phyloP scores from a whole-genome alignment of 345 rosid species.

The Eucalyptus virginea region DNA sequence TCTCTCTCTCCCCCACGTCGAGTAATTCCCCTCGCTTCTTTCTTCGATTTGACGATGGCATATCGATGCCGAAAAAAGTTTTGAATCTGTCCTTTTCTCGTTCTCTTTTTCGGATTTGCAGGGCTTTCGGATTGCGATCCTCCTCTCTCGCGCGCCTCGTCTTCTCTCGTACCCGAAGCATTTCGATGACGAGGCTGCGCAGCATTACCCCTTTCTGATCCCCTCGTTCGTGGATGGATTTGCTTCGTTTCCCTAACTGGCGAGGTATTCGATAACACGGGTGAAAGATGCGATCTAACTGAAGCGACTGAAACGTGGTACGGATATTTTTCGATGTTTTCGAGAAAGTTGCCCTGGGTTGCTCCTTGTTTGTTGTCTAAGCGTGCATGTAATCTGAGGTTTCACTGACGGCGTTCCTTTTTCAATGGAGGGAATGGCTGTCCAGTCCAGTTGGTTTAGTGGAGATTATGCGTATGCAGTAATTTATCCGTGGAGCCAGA shows the following conservation, averaged over 20 bases:
- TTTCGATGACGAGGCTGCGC: slow-evolving; percentile 54
- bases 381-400: neutral
- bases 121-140: slow-evolving; percentile 62
- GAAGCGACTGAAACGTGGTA: neutral
- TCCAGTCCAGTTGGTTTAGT: neutral
- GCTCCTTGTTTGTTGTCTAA: neutral
- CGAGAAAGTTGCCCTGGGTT: neutral
- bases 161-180: slow-evolving; percentile 37
- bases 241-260: neutral
- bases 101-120: slow-evolving; percentile 32
- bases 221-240: neutral
- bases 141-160: slow-evolving; percentile 36
- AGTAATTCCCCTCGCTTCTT: slow-evolving; percentile 12
- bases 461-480: neutral
- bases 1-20: slow-evolving; percentile 32
- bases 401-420: neutral
- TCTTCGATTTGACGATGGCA: neutral
- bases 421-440: neutral
- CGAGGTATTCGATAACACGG: neutral
- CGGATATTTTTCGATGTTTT: accelerated
- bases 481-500: neutral
- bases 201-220: neutral
- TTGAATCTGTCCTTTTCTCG: neutral
- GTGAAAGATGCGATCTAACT: neutral
- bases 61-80: neutral